phyloP scores from a whole-genome alignment of 352 stramenopile genomes.

The Phytophthora pisi region DNA sequence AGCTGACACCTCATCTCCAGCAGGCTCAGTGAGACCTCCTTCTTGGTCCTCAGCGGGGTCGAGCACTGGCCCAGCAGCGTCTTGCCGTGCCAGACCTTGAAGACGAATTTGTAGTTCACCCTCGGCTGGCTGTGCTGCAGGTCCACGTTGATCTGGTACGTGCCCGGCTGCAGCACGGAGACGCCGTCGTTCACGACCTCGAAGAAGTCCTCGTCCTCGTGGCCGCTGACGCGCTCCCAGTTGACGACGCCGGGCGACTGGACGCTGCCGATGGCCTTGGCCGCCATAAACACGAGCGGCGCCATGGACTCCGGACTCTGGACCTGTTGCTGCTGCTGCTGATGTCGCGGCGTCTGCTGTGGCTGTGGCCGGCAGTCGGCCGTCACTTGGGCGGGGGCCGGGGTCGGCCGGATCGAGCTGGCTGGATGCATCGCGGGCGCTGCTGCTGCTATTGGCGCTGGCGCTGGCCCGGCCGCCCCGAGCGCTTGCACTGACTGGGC shows the following conservation, averaged over 20 bases:
- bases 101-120: slow-evolving; percentile 41
- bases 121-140: slow-evolving; percentile 44
- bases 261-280: slow-evolving; percentile 43
- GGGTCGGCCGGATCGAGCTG: not conserved
- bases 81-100: slow-evolving; percentile 48
- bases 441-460: not conserved
- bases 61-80: slow-evolving; percentile 46
- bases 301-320: slow-evolving; percentile 11
- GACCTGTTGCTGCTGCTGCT: not conserved
- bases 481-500: not conserved
- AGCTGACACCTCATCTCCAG: slow-evolving; percentile 42
- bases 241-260: slow-evolving; percentile 44
- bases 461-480: not conserved
- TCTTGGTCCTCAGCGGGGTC: slow-evolving; percentile 45
- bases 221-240: slow-evolving; percentile 41
- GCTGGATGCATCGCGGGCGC: not conserved
- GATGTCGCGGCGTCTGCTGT: not conserved
- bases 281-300: slow-evolving; percentile 43
- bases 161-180: slow-evolving; percentile 34
- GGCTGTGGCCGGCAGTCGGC: not conserved
- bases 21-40: slow-evolving; percentile 47
- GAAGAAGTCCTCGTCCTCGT: slow-evolving; percentile 44
- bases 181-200: slow-evolving; percentile 43
- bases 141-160: slow-evolving; percentile 54
- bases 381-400: not conserved